These are phyloP conservation scores for Micractinium sp. DNA, from an alignment of 139 green algal species.

Conservation along the genomic window DNA sequence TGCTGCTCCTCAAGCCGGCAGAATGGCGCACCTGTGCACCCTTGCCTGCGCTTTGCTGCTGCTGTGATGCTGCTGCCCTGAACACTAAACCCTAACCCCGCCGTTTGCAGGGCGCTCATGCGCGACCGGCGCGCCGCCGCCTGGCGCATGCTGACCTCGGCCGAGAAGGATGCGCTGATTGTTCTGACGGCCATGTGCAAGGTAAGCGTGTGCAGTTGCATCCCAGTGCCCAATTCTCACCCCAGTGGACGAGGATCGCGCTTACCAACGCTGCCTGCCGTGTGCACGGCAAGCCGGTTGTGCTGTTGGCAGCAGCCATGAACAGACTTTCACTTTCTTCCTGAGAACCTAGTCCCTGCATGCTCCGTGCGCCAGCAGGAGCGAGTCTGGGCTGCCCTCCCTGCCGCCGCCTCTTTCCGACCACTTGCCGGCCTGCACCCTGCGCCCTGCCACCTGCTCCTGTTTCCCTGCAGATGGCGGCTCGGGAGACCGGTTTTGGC, in stretches of 20 bases:
- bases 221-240: too few relatives aligned
- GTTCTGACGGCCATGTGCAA: slow-evolving; percentile 92
- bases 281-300: too few relatives aligned
- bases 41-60: not conserved
- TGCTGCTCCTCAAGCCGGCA: not conserved
- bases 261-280: too few relatives aligned
- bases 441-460: too few relatives aligned
- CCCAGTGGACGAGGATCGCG: too few relatives aligned
- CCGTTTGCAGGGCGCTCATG: slow-evolving; percentile 48
- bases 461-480: slow-evolving; percentile 69
- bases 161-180: slow-evolving; percentile 82
- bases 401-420: not conserved
- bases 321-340: too few relatives aligned
- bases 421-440: not conserved
- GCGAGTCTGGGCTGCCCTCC: not conserved
- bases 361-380: too few relatives aligned
- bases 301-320: too few relatives aligned
- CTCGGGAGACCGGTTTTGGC: slow-evolving; percentile 61
- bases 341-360: too few relatives aligned
- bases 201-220: slow-evolving; percentile 45
- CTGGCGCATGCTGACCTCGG: slow-evolving; percentile 58
- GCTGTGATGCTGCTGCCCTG: too few relatives aligned
- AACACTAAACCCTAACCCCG: too few relatives aligned
- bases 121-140: slow-evolving; percentile 41
- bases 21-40: not conserved